These are phyloP conservation scores for Cladophialophora immunda DNA, from an alignment of 2,329 filamentous ascomycete genomes.

Conservation along the genomic window DNA sequence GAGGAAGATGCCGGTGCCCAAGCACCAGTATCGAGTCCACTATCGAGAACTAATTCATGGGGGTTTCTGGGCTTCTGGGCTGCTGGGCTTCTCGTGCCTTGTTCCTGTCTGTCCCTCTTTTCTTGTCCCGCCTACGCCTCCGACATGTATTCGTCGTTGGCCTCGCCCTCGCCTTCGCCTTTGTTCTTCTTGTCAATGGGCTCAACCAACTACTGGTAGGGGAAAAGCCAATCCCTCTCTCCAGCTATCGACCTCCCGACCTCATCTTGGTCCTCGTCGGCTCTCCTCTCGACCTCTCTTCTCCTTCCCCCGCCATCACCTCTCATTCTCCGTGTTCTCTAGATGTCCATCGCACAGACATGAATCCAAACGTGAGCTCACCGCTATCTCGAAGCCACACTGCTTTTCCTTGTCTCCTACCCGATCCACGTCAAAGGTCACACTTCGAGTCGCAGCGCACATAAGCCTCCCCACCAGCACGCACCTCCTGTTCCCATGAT, in stretches of 20 bases:
- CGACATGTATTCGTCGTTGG: slow-evolving; percentile 15
- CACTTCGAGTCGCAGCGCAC: slow-evolving; percentile 10
- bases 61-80: not conserved
- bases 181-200: not conserved
- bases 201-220: not conserved
- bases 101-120: slow-evolving; percentile 5
- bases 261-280: slow-evolving; percentile 7
- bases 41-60: slow-evolving; percentile 2
- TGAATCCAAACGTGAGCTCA: slow-evolving; percentile 31
- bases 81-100: not conserved
- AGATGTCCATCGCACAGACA: slow-evolving; percentile 30
- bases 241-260: slow-evolving; percentile 2
- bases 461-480: slow-evolving; percentile 9
- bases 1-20: not conserved
- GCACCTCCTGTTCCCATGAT: slow-evolving; percentile 23
- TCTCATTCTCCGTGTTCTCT: slow-evolving; percentile 9
- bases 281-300: slow-evolving; percentile 11
- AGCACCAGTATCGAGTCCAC: not conserved
- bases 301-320: slow-evolving; percentile 9
- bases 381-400: slow-evolving; percentile 27
- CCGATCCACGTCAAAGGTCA: slow-evolving; percentile 31
- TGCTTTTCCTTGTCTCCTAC: slow-evolving; percentile 27
- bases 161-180: not conserved
- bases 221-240: not conserved
- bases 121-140: slow-evolving; percentile 14